A percentile compares a stretch with the other conserved stretches of the same genome.
Conservation (phyloP, 306 rosid species). For the Acmispon strigosus region DNA sequence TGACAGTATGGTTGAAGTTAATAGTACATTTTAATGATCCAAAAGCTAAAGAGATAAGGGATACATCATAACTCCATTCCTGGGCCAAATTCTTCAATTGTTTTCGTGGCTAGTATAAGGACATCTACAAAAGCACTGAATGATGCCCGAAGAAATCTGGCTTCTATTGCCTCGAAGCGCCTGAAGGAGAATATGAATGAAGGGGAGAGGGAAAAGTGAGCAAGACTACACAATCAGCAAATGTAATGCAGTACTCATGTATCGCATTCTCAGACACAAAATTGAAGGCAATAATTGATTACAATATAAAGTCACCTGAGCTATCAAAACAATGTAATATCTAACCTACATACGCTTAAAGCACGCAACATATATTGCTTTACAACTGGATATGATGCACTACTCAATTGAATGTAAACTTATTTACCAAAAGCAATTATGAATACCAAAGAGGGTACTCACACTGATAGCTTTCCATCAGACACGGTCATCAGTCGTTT, state of each 20-base stretch:
- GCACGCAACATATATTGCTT: background rate
- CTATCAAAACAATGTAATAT: background rate
- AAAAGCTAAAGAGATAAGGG: background rate
- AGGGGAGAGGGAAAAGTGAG: background rate
- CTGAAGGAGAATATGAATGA: conserved; percentile 23
- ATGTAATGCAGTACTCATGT: background rate
- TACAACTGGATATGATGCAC: background rate
- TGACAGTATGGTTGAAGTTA: no score
- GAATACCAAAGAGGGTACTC: conserved; percentile 28
- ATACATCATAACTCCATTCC: conserved; percentile 41
- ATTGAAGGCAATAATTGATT: background rate
- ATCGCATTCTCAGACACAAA: background rate
- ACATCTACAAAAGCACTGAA: conserved; percentile 75
- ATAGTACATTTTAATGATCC: no score
- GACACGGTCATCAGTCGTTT: conserved; percentile 60
- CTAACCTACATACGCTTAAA: background rate
- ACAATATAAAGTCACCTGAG: background rate
- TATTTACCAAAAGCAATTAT: background rate
- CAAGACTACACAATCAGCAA: background rate
- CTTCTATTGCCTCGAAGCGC: conserved; percentile 83
- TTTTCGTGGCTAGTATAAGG: conserved; percentile 68
- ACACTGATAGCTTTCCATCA: conserved; percentile 63
- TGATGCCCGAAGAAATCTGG: conserved; percentile 91
- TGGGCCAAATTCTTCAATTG: conserved; percentile 80
- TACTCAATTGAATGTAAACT: background rate